Percentiles rank a stretch among this genome's conserved stretches.
phyloP scores from a whole-genome alignment of 225 moss, liverwort and hornwort species.

The Sphagnum contortum region DNA sequence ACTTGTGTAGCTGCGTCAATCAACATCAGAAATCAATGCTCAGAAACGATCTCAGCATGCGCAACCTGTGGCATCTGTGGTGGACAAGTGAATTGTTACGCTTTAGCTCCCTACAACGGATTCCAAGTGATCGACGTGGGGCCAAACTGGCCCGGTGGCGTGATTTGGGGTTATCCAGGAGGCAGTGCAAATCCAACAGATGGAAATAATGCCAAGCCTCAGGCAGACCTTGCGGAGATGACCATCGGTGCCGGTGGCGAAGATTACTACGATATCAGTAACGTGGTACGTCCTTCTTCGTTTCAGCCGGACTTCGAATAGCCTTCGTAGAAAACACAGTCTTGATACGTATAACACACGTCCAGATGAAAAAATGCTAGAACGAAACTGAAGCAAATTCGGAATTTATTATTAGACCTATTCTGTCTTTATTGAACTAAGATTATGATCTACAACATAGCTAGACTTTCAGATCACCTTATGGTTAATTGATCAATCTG shows the following conservation, averaged over 20 bases:
- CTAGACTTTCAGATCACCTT: no score
- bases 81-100: slow-evolving; percentile 12
- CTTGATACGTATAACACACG: no score
- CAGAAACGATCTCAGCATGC: no score
- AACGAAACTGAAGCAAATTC: neutral
- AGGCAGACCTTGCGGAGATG: slow-evolving; percentile 42
- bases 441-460: neutral
- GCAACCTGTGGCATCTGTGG: slow-evolving; percentile 22
- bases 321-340: no score
- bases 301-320: neutral
- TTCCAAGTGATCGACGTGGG: slow-evolving; percentile 13
- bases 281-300: slow-evolving; percentile 19
- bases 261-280: slow-evolving; percentile 50
- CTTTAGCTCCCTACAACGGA: slow-evolving; percentile 7
- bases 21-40: no score
- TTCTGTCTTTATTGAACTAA: neutral
- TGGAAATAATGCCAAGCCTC: slow-evolving; percentile 35
- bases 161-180: slow-evolving; percentile 40
- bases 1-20: no score
- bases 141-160: slow-evolving; percentile 28
- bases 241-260: slow-evolving; percentile 14
- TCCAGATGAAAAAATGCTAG: no score
- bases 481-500: no score
- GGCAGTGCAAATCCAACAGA: neutral
- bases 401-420: neutral